A percentile compares a stretch with the other conserved stretches of the same genome.
phyloP scores from a whole-genome alignment of 2,329 filamentous ascomycete genomes.

The Penicillium sp. region DNA sequence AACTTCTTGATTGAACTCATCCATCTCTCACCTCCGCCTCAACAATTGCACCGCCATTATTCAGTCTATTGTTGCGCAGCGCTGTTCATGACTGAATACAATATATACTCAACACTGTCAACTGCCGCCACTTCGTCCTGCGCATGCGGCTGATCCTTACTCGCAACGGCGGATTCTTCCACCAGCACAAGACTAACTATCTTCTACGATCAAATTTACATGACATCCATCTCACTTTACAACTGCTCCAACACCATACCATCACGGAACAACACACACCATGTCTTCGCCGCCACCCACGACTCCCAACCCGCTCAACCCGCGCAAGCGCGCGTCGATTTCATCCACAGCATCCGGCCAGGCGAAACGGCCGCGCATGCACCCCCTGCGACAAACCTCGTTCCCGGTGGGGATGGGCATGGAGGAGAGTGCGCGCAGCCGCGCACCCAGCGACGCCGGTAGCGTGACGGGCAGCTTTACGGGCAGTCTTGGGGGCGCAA shows the following conservation, averaged over 20 bases:
- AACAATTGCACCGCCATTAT: background rate
- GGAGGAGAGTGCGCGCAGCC: conserved; percentile 30
- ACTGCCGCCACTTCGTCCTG: background rate
- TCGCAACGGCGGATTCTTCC: background rate
- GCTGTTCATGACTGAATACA: background rate
- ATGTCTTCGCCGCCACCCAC: conserved; percentile 38
- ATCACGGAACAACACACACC: conserved; percentile 13
- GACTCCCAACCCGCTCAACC: conserved; percentile 26
- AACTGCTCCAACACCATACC: background rate
- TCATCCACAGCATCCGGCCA: conserved; percentile 33
- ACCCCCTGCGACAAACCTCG: conserved; percentile 44
- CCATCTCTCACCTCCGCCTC: background rate
- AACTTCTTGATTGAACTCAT: background rate
- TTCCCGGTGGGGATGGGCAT: conserved; percentile 41
- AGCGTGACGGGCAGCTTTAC: conserved; percentile 42
- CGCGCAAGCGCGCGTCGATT: conserved; percentile 41
- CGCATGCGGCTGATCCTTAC: background rate
- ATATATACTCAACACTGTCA: background rate
- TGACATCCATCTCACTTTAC: background rate
- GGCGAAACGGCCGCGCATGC: conserved; percentile 36
- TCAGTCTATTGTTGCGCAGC: background rate
- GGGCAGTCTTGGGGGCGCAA: conserved; percentile 37
- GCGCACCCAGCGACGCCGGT: conserved; percentile 34
- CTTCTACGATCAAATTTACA: background rate
- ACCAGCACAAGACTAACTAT: background rate